These are phyloP conservation scores for Kockiozyma suomiensis DNA, from an alignment of 805 yeast species.

Conservation along the genomic window DNA sequence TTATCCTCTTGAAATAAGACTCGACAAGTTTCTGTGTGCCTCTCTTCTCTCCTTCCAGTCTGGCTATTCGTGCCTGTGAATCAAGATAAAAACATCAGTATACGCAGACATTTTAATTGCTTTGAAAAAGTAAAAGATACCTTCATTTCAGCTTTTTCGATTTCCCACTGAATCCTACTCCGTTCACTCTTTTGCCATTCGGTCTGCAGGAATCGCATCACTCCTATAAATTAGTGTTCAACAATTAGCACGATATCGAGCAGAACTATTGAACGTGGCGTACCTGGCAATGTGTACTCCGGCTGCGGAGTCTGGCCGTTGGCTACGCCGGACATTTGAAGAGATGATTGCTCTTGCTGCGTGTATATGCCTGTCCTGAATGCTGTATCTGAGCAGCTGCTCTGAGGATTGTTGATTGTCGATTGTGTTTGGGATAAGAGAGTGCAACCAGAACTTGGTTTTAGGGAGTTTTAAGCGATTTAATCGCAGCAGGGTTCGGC, in stretches of 20 bases:
- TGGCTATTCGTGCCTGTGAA: slow-evolving; percentile 47
- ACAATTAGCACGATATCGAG: not conserved
- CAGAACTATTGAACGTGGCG: too few species aligned
- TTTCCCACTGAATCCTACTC: slow-evolving; percentile 61
- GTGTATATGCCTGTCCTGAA: not conserved
- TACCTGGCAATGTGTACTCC: slow-evolving; percentile 37
- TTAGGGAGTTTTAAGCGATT: too few species aligned
- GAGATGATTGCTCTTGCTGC: not conserved
- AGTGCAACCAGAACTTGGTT: too few species aligned
- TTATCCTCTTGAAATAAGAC: slow-evolving; percentile 37
- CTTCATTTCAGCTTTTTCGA: slow-evolving; percentile 64
- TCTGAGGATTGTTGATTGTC: not conserved
- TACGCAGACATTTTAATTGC: not conserved
- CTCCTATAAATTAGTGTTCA: slow-evolving; percentile 44
- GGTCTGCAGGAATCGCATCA: slow-evolving; percentile 63
- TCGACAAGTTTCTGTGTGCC: slow-evolving; percentile 41
- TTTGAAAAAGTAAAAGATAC: slow-evolving; percentile 32
- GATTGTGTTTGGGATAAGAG: too few species aligned
- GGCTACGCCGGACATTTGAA: slow-evolving; percentile 12
- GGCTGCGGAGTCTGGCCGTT: slow-evolving; percentile 9
- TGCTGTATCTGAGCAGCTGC: too few species aligned
- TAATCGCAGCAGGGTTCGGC: not conserved
- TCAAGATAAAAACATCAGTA: not conserved
- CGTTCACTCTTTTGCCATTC: slow-evolving; percentile 66
- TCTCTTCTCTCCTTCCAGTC: slow-evolving; percentile 57